Conservation (phyloP, 2,329 filamentous ascomycete genomes). For the Ramichloridium luteum region DNA sequence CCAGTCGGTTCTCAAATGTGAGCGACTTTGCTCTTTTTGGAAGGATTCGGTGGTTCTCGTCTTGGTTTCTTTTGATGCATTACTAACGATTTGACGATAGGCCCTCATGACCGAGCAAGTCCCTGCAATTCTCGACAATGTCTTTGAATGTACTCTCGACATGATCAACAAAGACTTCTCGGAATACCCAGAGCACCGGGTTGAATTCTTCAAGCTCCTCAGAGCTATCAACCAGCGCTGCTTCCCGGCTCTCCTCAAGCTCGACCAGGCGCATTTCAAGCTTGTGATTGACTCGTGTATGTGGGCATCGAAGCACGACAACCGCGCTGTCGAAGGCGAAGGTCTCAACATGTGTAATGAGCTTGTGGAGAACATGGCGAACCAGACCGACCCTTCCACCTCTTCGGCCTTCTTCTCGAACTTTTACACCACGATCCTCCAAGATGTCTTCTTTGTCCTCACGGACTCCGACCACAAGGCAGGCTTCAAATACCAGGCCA, state of each 20-base stretch:
- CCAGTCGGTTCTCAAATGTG: conserved; percentile 39
- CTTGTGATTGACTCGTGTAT: conserved; percentile 98
- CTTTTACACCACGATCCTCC: conserved; percentile 89
- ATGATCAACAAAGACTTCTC: conserved; percentile 99
- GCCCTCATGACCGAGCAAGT: conserved; percentile 97
- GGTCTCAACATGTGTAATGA: conserved; percentile 97
- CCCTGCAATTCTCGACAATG: conserved; percentile 92
- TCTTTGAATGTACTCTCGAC: conserved; percentile 94
- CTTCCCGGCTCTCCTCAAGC: conserved; percentile 85
- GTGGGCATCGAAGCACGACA: conserved; percentile 99
- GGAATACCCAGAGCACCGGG: conserved; percentile 93
- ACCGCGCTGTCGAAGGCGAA: conserved; percentile 90
- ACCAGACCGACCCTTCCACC: conserved; percentile 65
- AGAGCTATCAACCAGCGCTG: conserved; percentile 94
- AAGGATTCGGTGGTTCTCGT: too few relatives aligned
- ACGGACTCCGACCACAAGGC: conserved; percentile 98
- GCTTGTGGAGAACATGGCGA: conserved; percentile 92
- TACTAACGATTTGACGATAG: conserved; percentile 43
- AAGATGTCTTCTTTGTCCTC: conserved; percentile 96
- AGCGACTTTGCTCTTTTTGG: too few relatives aligned
- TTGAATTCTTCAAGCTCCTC: conserved; percentile 98
- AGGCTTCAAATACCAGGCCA: conserved; percentile 94
- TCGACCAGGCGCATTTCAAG: conserved; percentile 95
- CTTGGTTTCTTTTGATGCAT: too few relatives aligned
- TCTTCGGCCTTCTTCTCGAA: conserved; percentile 95